Conservation (phyloP, 2,329 filamentous ascomycete genomes). For the Aspergillus cejpii region DNA sequence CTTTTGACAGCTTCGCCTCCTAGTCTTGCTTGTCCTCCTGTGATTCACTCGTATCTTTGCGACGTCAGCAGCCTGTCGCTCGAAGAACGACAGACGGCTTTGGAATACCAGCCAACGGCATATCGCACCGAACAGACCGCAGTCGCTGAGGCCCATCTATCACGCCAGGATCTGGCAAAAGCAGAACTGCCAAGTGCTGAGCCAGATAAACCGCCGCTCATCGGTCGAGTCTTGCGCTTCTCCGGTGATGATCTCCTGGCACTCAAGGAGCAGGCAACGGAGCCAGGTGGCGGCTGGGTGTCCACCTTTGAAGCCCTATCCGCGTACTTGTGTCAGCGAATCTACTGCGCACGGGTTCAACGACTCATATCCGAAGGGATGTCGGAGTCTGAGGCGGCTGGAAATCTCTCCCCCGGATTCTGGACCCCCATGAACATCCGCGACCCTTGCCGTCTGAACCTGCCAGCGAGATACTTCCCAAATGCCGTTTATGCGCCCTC, state of each 20-base stretch:
- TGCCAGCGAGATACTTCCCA: neutral
- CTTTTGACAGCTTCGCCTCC: too few species aligned
- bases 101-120: too few species aligned
- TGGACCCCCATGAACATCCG: neutral
- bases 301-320: conserved; percentile 1
- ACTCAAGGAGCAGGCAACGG: neutral
- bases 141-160: too few species aligned
- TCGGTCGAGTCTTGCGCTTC: neutral
- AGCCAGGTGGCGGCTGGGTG: neutral
- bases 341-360: neutral
- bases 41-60: too few species aligned
- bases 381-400: neutral
- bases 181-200: too few species aligned
- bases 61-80: too few species aligned
- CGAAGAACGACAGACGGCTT: too few species aligned
- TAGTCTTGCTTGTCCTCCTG: too few species aligned
- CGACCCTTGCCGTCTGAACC: neutral
- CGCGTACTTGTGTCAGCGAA: neutral
- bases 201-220: too few species aligned
- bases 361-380: neutral
- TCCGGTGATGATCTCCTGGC: neutral
- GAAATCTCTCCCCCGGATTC: neutral
- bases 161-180: too few species aligned
- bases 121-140: too few species aligned
- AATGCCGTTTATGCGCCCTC: neutral